Percentiles rank a stretch among this genome's conserved stretches.
Conservation (phyloP, 2,329 filamentous ascomycete genomes). For the Aureobasidium vineae region DNA sequence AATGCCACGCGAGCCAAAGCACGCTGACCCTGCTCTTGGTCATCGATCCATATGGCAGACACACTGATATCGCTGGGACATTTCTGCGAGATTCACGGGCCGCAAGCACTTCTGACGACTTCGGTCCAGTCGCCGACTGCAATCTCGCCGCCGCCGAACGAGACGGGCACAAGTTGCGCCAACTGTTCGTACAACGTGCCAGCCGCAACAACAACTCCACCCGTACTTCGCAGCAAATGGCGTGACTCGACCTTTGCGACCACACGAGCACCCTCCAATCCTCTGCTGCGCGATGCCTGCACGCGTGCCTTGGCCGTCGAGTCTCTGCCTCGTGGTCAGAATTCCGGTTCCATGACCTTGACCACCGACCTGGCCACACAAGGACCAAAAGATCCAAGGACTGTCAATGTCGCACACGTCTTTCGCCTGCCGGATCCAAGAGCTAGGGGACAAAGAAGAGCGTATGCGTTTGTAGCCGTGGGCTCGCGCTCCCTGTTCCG, state of each 20-base stretch:
- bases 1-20: conserved; percentile 20
- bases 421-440: conserved; percentile 25
- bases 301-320: conserved; percentile 23
- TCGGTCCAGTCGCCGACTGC: conserved; percentile 15
- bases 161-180: conserved; percentile 26
- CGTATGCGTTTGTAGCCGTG: conserved; percentile 24
- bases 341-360: conserved; percentile 12
- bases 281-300: conserved; percentile 22
- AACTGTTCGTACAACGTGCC: conserved; percentile 27
- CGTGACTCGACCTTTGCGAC: conserved; percentile 10
- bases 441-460: conserved; percentile 22
- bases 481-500: conserved; percentile 6
- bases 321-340: conserved; percentile 17
- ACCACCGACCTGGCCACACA: conserved; percentile 13
- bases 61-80: conserved; percentile 23
- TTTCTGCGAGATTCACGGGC: conserved; percentile 28
- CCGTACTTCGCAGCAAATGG: conserved; percentile 19
- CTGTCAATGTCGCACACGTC: conserved; percentile 19
- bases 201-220: conserved; percentile 19
- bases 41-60: neutral
- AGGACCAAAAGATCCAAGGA: conserved; percentile 14
- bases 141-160: conserved; percentile 6
- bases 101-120: conserved; percentile 23
- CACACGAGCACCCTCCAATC: conserved; percentile 12
- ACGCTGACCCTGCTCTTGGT: neutral